A percentile compares a stretch with the other conserved stretches of the same genome.
Evolutionary conservation across 1,139 yeast genomes (phyloP).

Genomic region (Petasospora fabianii): DNA sequence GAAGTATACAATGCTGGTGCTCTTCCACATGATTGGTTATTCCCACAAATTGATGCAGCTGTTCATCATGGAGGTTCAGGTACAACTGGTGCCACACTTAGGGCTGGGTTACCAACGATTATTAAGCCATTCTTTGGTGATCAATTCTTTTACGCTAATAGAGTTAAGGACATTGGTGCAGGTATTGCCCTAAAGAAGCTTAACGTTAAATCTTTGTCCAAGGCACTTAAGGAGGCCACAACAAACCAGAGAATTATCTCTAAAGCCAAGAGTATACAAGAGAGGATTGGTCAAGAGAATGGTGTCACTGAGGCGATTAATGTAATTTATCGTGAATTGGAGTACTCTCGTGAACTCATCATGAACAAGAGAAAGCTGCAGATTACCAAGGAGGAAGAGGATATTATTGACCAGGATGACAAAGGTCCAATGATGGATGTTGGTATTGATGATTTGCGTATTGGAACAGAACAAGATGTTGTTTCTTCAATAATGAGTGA

Average conservation of each 20-base stretch:
- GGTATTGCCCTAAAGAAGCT: constrained; percentile 71
- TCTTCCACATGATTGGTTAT: constrained; percentile 93
- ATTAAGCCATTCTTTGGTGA: constrained; percentile 96
- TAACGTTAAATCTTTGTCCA: constrained; percentile 56
- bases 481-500: too few relatives aligned
- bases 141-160: constrained; percentile 83
- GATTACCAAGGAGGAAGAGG: constrained; percentile 11
- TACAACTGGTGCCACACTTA: constrained; percentile 86
- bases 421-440: constrained; percentile 1
- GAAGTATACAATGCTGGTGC: constrained; percentile 67
- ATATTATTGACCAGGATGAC: constrained; percentile 9
- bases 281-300: constrained; percentile 59
- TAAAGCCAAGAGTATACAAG: constrained; percentile 62
- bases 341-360: constrained; percentile 61
- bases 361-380: constrained; percentile 27
- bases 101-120: constrained; percentile 85
- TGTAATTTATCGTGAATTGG: constrained; percentile 71
- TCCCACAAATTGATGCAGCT: constrained; percentile 84
- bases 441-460: constrained; percentile 1
- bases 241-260: constrained; percentile 62
- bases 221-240: constrained; percentile 67
- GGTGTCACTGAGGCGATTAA: constrained; percentile 81
- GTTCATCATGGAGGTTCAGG: constrained; percentile 99
- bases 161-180: constrained; percentile 89
- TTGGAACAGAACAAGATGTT: constrained; percentile 1